Evolutionary conservation across 1,139 yeast genomes (phyloP).

Genomic region (Yamadazyma jaroonii): DNA sequence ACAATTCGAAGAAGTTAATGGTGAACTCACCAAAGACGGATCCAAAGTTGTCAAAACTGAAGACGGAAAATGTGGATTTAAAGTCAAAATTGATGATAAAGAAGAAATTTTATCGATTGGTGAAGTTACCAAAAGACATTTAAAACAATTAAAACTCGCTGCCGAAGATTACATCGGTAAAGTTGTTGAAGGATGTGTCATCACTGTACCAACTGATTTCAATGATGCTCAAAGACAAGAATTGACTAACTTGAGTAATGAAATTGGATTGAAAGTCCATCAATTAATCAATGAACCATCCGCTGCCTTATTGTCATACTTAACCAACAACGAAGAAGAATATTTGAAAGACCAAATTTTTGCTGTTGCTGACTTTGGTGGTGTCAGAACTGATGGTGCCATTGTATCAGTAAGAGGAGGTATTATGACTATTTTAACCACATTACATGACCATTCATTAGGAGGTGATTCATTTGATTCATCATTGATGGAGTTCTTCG

Average conservation of each 20-base stretch:
- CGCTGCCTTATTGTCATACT: conserved; percentile 84
- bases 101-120: conserved; percentile 58
- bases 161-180: conserved; percentile 93
- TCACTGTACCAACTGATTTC: conserved; percentile 91
- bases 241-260: conserved; percentile 58
- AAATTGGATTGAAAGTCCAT: conserved; percentile 75
- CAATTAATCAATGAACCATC: conserved; percentile 93
- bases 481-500: conserved; percentile 77
- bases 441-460: conserved; percentile 76
- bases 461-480: conserved; percentile 89
- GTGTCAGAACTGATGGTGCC: conserved; percentile 94
- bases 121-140: conserved; percentile 81
- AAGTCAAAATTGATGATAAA: conserved; percentile 50
- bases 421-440: conserved; percentile 81
- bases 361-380: conserved; percentile 96
- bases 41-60: conserved; percentile 69
- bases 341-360: conserved; percentile 71
- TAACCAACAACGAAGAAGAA: conserved; percentile 52
- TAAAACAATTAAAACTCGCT: conserved; percentile 76
- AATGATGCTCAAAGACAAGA: conserved; percentile 67
- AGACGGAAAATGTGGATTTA: conserved; percentile 71
- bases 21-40: conserved; percentile 61
- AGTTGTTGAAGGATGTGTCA: conserved; percentile 75
- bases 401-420: conserved; percentile 94
- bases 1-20: conserved; percentile 66